phyloP scores from a whole-genome alignment of 108 stramenopile species.

The Schizochytrium sp. region DNA sequence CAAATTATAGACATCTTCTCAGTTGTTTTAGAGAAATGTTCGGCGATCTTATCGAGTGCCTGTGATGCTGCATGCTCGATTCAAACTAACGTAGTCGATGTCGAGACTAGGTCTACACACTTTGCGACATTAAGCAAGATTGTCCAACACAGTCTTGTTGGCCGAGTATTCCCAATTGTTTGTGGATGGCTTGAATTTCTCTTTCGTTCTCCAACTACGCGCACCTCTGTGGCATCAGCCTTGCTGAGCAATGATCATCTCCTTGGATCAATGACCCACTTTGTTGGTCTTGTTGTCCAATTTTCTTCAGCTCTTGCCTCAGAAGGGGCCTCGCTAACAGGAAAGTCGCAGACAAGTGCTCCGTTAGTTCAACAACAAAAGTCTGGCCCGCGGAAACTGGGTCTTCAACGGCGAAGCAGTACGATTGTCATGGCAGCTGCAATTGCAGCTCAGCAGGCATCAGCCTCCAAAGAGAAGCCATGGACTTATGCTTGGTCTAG shows the following conservation, averaged over 20 bases:
- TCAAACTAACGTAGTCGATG: background rate
- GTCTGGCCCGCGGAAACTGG: background rate
- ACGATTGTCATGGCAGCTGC: conserved; percentile 45
- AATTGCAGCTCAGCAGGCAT: conserved; percentile 44
- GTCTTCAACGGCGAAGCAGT: conserved; percentile 21
- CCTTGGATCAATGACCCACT: background rate
- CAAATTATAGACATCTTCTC: conserved; percentile 36
- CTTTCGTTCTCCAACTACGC: background rate
- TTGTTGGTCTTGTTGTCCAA: conserved; percentile 47
- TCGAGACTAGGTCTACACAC: background rate
- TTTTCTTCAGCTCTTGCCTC: conserved; percentile 46
- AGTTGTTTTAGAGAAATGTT: conserved; percentile 3
- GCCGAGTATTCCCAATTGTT: conserved; percentile 43
- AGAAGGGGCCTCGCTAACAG: background rate
- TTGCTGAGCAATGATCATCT: conserved; percentile 1
- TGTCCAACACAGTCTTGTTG: conserved; percentile 39
- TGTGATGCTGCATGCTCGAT: conserved; percentile 6
- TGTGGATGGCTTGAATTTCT: conserved; percentile 30
- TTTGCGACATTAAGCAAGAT: background rate
- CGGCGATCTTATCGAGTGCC: background rate
- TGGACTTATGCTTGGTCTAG: background rate
- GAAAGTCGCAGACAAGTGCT: background rate
- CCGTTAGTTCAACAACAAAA: background rate
- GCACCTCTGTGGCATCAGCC: background rate
- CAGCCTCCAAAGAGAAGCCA: background rate